Evolutionary conservation across 768 basidiomycete species (phyloP).

Genomic region (Daedaleopsis nitida): DNA sequence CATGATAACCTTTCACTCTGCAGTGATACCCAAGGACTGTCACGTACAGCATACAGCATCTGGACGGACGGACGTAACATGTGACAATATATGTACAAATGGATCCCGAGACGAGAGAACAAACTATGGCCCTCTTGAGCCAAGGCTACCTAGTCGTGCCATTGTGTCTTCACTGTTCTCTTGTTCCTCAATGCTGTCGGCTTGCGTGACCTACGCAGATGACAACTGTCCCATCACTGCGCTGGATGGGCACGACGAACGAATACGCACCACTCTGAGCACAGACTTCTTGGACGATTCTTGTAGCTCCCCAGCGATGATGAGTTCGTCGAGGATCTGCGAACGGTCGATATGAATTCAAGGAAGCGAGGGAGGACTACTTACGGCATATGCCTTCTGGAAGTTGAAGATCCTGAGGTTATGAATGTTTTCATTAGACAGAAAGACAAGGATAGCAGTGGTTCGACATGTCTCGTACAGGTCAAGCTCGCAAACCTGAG

Average conservation of each 20-base stretch:
- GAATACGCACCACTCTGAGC: constrained; percentile 52
- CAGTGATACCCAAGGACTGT: background rate
- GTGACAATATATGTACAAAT: constrained; percentile 8
- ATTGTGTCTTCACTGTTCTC: constrained; percentile 83
- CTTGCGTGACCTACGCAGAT: constrained; percentile 73
- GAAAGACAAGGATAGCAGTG: background rate
- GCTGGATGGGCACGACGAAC: background rate
- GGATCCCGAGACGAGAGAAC: background rate
- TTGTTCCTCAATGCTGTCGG: constrained; percentile 82
- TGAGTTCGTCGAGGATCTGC: constrained; percentile 88
- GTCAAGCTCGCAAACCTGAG: constrained; percentile 87
- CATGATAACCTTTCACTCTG: no score
- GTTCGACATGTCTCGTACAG: constrained; percentile 53
- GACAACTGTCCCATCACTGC: background rate
- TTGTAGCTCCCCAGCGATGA: constrained; percentile 92
- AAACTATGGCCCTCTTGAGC: constrained; percentile 52
- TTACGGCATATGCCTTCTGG: constrained; percentile 89
- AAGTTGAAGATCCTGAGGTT: constrained; percentile 89
- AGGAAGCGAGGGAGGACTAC: constrained; percentile 17
- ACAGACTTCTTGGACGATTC: constrained; percentile 84
- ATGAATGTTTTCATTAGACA: background rate
- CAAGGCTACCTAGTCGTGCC: constrained; percentile 57
- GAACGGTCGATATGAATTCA: background rate
- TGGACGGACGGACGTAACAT: constrained; percentile 7
- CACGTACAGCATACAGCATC: background rate